Evolutionary conservation across 495 filamentous ascomycete genomes (phyloP), one percentile per base, ranked within the genome.

Genomic region (Neurospora pannonica): DNA sequence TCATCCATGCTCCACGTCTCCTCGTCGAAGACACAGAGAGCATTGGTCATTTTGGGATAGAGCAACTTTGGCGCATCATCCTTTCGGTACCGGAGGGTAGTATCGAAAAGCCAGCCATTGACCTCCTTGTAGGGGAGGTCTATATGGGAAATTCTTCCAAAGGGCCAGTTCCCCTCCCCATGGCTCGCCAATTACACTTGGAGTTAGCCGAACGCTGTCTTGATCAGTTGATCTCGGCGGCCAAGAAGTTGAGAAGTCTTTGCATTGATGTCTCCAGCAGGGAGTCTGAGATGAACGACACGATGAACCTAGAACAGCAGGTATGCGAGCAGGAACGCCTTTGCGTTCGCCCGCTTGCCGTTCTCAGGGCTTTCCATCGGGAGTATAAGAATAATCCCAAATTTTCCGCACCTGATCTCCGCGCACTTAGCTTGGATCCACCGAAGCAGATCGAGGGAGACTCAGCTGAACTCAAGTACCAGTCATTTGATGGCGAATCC

Each of bases 11-110:
- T 34, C 54, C 54, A 1, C 24, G 54, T 31, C 24, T 67, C 28
- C 76, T 79, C 5, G 83, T 85, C 7, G 82, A 84, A 70, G 81
- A 85, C 48, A 73, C 74, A 15, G 77, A 75, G 67, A 82, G 81
- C 71, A 80, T 84, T 48, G 73, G 81, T 38, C 82, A 90, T 28
- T 84, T 87, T 21, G 92, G 91, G 10, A 86, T 93, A 70, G 93
- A 96, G 71, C 87, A 93, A 54, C 84, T 98, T 70, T 98, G 95
- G 95, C 89, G 88, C 19, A 90, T 97, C 78, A 90, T 95, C 21
- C 79, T 97, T 70, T 90, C 87, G 24, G 90, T 93, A 15, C 90
- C 89, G 4, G 84, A 86, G n/a, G 86, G 88, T 62, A 90, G 88
- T 1, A 90, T 97, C 70, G 94, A 93, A 75, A 82, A 86, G 6